These are phyloP conservation scores for Ogataea thermomethanolica DNA, from an alignment of 805 yeast genomes.

Conservation along the genomic window DNA sequence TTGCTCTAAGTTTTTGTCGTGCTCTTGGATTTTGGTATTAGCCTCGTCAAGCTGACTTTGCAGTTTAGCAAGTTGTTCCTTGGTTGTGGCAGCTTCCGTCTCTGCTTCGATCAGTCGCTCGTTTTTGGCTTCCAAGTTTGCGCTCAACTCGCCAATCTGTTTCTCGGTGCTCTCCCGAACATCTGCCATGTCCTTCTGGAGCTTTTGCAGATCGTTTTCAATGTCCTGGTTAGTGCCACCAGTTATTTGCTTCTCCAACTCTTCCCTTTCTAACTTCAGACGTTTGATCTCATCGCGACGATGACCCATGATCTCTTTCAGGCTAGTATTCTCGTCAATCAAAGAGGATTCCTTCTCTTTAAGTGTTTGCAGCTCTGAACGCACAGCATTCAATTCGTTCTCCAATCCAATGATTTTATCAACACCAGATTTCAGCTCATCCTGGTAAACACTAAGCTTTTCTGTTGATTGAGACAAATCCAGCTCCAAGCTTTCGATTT, in stretches of 20 bases:
- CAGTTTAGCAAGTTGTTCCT: constrained; percentile 15
- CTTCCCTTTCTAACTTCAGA: constrained; percentile 10
- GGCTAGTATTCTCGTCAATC: constrained; percentile 3
- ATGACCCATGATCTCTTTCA: constrained; percentile 9
- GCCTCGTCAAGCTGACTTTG: constrained; percentile 21
- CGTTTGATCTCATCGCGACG: constrained; percentile 10
- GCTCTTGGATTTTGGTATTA: constrained; percentile 28
- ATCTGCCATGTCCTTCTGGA: constrained; percentile 7
- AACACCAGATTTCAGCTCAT: constrained; percentile 11
- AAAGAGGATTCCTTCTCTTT: constrained; percentile 6
- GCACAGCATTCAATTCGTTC: constrained; percentile 8
- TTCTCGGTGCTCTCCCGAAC: constrained; percentile 9
- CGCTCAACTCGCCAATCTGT: constrained; percentile 9
- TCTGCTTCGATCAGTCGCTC: constrained; percentile 14
- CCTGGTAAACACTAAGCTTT: constrained; percentile 11
- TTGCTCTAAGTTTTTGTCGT: constrained; percentile 49
- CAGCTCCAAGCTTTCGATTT: constrained; percentile 14
- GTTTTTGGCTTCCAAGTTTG: constrained; percentile 15
- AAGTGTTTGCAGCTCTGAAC: constrained; percentile 9
- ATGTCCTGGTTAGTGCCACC: constrained; percentile 6
- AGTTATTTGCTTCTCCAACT: constrained; percentile 8
- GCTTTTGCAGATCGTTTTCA: constrained; percentile 12
- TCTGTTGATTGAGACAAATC: constrained; percentile 12
- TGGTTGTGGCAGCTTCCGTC: constrained; percentile 14
- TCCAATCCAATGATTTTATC: constrained; percentile 12